These are phyloP conservation scores for Pneumocystis oryctolagi DNA, from an alignment of 1,139 yeast species.

Conservation along the genomic window DNA sequence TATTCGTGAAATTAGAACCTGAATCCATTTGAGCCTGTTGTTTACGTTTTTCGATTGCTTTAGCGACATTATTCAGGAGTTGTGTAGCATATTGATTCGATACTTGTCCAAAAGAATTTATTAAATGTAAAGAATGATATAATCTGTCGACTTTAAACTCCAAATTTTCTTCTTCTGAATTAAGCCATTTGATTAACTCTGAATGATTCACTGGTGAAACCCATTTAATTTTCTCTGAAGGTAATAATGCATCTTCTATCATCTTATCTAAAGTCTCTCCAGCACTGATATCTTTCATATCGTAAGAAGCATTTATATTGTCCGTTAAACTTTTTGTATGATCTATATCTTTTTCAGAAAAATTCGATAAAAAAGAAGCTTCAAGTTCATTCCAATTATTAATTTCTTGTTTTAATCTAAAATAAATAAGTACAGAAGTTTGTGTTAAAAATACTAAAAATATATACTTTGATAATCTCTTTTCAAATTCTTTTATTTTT, in stretches of 20 bases:
- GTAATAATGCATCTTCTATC: slow-evolving; percentile 8
- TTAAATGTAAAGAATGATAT: slow-evolving; percentile 12
- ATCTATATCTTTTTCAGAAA: not conserved
- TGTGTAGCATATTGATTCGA: slow-evolving; percentile 12
- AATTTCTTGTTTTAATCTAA: not conserved
- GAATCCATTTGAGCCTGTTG: slow-evolving; percentile 8
- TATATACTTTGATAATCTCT: slow-evolving; percentile 4
- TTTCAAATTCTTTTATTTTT: slow-evolving; percentile 25
- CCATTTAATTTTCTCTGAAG: slow-evolving; percentile 4
- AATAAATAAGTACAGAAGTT: not conserved
- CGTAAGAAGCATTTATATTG: slow-evolving; percentile 2
- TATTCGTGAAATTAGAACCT: slow-evolving; percentile 12
- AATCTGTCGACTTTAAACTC: slow-evolving; percentile 13
- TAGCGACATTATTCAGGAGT: slow-evolving; percentile 11
- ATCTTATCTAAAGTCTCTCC: slow-evolving; percentile 11
- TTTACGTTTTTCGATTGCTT: slow-evolving; percentile 7
- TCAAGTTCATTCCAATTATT: slow-evolving; percentile 9
- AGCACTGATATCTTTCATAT: slow-evolving; percentile 7
- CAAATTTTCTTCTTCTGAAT: slow-evolving; percentile 6
- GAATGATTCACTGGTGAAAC: not conserved
- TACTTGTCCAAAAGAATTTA: slow-evolving; percentile 7
- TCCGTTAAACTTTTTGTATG: not conserved
- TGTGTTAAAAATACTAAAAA: slow-evolving; percentile 5
- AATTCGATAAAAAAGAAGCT: slow-evolving; percentile 1
- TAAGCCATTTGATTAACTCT: slow-evolving; percentile 7